A percentile compares a stretch with the other conserved stretches of the same genome.
phyloP scores from a whole-genome alignment of 1,284 basidiomycete species.

The Fomes fomentarius region DNA sequence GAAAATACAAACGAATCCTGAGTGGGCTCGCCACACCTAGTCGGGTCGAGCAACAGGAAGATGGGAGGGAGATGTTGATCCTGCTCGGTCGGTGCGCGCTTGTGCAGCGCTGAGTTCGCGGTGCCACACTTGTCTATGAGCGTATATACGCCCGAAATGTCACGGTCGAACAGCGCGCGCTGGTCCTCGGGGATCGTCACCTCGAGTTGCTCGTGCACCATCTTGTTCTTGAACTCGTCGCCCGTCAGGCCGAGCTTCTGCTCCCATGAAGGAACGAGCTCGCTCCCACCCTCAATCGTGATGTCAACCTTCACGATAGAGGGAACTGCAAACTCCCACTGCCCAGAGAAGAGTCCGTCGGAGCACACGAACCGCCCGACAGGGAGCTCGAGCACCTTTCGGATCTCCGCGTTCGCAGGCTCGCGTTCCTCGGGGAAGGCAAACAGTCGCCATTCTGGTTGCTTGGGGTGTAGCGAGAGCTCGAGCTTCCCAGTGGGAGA shows the following conservation, averaged over 20 bases:
- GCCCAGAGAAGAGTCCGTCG: constrained; percentile 65
- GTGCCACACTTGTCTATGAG: constrained; percentile 89
- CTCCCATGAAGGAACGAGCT: constrained; percentile 85
- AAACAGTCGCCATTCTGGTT: constrained; percentile 87
- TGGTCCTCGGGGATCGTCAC: constrained; percentile 60
- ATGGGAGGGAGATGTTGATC: constrained; percentile 61
- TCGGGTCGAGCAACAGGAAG: constrained; percentile 87
- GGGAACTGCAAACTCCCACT: constrained; percentile 87
- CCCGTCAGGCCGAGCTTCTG: constrained; percentile 78
- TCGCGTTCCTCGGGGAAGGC: constrained; percentile 69
- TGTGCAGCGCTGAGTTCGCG: constrained; percentile 86
- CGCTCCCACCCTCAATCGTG: constrained; percentile 66
- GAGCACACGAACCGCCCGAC: constrained; percentile 76
- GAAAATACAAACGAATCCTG: constrained; percentile 86
- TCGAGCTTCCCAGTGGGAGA: constrained; percentile 76
- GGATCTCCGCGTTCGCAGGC: constrained; percentile 81
- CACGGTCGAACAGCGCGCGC: constrained; percentile 67
- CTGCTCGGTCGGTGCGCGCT: constrained; percentile 48
- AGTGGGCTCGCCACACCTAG: constrained; percentile 72
- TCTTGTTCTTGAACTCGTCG: constrained; percentile 66
- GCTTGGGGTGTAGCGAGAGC: constrained; percentile 74
- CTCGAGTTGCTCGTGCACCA: constrained; percentile 69
- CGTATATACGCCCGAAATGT: constrained; percentile 80
- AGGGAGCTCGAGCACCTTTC: constrained; percentile 72
- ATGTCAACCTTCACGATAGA: constrained; percentile 56